Evolutionary conservation across 495 filamentous ascomycete genomes (phyloP).

Genomic region (Hypoxylon cercidicola): DNA sequence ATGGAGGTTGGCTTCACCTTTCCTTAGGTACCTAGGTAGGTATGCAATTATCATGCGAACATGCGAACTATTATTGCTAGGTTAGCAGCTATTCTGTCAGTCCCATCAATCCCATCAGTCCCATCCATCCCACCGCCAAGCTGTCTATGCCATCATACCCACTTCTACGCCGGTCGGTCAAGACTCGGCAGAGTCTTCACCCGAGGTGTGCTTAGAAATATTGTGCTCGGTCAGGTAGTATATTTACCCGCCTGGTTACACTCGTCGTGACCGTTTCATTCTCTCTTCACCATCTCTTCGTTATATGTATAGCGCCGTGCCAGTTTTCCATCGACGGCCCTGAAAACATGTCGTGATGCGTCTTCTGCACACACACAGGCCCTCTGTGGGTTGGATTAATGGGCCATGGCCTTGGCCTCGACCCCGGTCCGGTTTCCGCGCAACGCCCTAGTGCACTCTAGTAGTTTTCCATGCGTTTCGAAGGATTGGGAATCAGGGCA

Average conservation of each 20-base stretch:
- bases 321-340: not conserved
- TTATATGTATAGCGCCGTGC: not conserved
- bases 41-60: constrained; percentile 25
- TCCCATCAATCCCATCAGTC: not conserved
- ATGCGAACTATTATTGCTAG: constrained; percentile 1
- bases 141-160: not conserved
- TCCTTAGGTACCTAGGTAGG: constrained; percentile 4
- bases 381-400: constrained; percentile 31
- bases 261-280: constrained; percentile 5
- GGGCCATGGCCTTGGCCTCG: constrained; percentile 36
- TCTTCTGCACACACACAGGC: constrained; percentile 22
- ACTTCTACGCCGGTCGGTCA: constrained; percentile 21
- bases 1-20: constrained; percentile 9
- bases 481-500: constrained; percentile 33
- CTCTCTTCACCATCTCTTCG: no score
- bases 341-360: constrained; percentile 18
- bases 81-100: no score
- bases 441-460: constrained; percentile 38
- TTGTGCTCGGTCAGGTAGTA: constrained; percentile 8
- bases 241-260: constrained; percentile 17
- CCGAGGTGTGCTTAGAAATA: constrained; percentile 29
- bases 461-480: constrained; percentile 42
- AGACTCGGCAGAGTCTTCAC: constrained; percentile 12
- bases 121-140: constrained; percentile 3
- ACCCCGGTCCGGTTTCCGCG: constrained; percentile 44